Evolutionary conservation across 345 rosid species (phyloP).

Genomic region (Dipteronia sinensis): DNA sequence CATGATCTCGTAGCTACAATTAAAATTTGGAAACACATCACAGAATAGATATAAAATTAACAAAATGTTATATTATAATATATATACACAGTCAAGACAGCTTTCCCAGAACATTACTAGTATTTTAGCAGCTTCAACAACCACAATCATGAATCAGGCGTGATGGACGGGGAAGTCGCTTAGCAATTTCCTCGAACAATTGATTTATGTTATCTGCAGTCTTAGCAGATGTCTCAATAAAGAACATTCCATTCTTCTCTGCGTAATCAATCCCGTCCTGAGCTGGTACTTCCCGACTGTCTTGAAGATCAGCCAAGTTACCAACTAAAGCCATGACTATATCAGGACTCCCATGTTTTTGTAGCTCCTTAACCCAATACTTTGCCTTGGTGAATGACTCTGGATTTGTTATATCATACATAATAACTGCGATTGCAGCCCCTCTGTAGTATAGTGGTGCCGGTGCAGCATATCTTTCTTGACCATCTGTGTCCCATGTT

Average conservation of each 20-base stretch:
- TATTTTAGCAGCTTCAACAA: constrained; percentile 4
- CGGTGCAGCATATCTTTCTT: constrained; percentile 97
- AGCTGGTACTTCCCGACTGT: constrained; percentile 70
- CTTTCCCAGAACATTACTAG: neutral
- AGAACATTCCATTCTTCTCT: constrained; percentile 98
- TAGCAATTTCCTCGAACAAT: constrained; percentile 95
- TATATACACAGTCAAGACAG: constrained; percentile 33
- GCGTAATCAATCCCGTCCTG: constrained; percentile 89
- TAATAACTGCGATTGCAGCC: constrained; percentile 93
- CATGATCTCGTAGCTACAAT: neutral
- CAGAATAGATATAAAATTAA: neutral
- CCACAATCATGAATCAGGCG: constrained; percentile 42
- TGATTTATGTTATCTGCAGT: constrained; percentile 95
- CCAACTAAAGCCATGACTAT: constrained; percentile 97
- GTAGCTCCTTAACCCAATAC: constrained; percentile 98
- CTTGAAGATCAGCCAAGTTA: constrained; percentile 95
- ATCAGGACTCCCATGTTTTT: constrained; percentile 95
- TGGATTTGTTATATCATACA: constrained; percentile 93
- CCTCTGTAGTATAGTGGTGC: constrained; percentile 99
- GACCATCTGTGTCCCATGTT: constrained; percentile 99
- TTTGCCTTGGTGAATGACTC: constrained; percentile 92
- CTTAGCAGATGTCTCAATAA: constrained; percentile 96
- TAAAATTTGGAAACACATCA: constrained; percentile 16
- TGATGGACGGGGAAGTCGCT: constrained; percentile 78
- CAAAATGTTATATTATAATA: neutral